Evolutionary conservation across 2,329 filamentous ascomycete species (phyloP), one percentile per base, ranked within the genome.

Genomic region (Colletotrichum shisoi): DNA sequence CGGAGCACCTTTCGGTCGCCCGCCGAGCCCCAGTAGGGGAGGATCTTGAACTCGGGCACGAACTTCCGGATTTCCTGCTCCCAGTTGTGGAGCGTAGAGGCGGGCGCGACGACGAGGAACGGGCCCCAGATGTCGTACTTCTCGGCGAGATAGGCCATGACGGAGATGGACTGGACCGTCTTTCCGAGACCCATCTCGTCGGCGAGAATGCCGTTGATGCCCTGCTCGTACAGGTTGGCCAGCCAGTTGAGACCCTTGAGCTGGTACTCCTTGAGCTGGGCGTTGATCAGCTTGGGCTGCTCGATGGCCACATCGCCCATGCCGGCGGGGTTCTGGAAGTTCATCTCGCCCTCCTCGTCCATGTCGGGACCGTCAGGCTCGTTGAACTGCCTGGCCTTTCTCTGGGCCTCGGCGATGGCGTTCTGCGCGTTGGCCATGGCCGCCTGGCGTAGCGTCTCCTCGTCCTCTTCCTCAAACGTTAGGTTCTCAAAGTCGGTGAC

Each of bases 161-260:
- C 94, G 0, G 95, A 98, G 70, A 99, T 99, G 24, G 94, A 98
- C 81, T 99, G 95, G 6, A 99, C 93, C 21, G 95, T 99, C 81
- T 99, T 99, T 78, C 95, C 95, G 27, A 99, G 91, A 88, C 95
- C 95, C 95, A 99, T 99, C 81, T 99, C 95, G 77, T 99, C 95
- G 71, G 95, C 95, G 70, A 99, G 84, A 73, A 99, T 99, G 79
- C 94, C 94, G 81, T 98, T 98, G 91, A 99, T 99, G 77, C 95
- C 95, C 79, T 99, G 95, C 79, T 99, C 95, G 82, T 99, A 99
- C 71, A 99, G 80, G 77, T 99, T 98, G 82, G 97, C 95, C 62
- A 99, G 88, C 95, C 95, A 99, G 77, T 98, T 99, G 77, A 99
- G 91, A 80, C 95, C 95, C 83, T 99, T 99, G 77, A 99, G 84